Conservation (phyloP, 106 monocot genomes). For the Acanthochlamys bracteata region DNA sequence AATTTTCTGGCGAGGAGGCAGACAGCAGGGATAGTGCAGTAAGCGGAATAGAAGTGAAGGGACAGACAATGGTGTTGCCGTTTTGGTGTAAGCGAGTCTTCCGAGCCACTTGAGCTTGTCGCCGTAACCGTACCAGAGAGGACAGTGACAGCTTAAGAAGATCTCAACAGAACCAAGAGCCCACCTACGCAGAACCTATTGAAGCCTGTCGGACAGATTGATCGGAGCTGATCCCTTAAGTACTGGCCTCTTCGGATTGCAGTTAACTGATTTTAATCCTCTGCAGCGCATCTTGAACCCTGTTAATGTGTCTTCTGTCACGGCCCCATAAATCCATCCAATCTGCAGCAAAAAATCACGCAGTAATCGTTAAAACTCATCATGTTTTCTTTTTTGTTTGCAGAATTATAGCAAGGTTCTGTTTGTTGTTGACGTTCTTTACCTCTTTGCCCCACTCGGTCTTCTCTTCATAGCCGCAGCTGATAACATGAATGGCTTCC, state of each 20-base stretch:
- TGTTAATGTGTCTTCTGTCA: slow-evolving; percentile 84
- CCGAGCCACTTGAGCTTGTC: slow-evolving; percentile 83
- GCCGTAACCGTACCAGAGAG: slow-evolving; percentile 87
- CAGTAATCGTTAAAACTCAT: neutral
- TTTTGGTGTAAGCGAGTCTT: slow-evolving; percentile 77
- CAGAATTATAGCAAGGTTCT: neutral
- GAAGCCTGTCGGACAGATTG: slow-evolving; percentile 78
- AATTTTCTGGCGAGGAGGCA: slow-evolving; percentile 94
- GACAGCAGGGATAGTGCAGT: slow-evolving; percentile 88
- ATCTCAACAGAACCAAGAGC: slow-evolving; percentile 96
- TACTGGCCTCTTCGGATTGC: slow-evolving; percentile 59
- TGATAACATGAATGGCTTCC: slow-evolving; percentile 89
- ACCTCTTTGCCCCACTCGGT: slow-evolving; percentile 97
- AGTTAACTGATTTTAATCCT: slow-evolving; percentile 91
- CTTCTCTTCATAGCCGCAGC: slow-evolving; percentile 85
- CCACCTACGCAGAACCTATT: slow-evolving; percentile 91
- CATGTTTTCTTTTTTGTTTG: neutral
- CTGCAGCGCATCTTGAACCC: slow-evolving; percentile 99
- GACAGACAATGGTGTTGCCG: slow-evolving; percentile 96
- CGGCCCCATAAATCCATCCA: slow-evolving; percentile 93
- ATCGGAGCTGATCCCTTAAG: slow-evolving; percentile 95
- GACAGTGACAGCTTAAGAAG: slow-evolving; percentile 90
- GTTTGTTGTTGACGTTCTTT: neutral
- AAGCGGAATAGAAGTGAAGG: slow-evolving; percentile 91
- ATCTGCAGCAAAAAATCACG: slow-evolving; percentile 33